Conservation (phyloP, 192 early-diverging fungal genomes). For the Spinellus fusiger region DNA sequence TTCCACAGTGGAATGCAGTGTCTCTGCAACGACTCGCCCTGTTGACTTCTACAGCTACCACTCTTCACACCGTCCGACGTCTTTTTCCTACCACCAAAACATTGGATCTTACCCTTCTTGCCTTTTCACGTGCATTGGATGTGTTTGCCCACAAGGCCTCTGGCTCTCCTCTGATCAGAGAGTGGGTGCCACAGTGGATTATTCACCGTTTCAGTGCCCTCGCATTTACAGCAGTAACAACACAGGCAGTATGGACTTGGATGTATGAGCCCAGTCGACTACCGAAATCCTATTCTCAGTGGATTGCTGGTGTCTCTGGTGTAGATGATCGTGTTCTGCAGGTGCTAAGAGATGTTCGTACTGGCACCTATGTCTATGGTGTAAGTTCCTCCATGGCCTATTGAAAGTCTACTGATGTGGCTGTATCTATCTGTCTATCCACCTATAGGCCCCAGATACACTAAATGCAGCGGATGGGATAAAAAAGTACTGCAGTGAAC, state of each 20-base stretch:
- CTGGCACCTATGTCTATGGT: conserved; percentile 33
- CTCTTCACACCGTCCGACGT: conserved; percentile 36
- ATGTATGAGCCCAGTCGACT: conserved; percentile 45
- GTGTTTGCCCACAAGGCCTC: conserved; percentile 38
- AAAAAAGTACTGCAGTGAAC: conserved; percentile 12
- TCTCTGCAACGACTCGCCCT: background rate
- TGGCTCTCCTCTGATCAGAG: conserved; percentile 25
- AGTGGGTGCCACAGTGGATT: conserved; percentile 37
- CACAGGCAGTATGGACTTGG: conserved; percentile 62
- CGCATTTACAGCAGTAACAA: conserved; percentile 46
- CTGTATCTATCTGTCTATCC: background rate
- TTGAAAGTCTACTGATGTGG: background rate
- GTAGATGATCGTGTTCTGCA: conserved; percentile 51
- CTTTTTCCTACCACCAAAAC: conserved; percentile 34
- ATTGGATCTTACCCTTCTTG: conserved; percentile 52
- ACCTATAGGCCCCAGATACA: too few relatives aligned
- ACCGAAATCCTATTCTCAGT: conserved; percentile 50
- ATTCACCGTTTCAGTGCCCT: conserved; percentile 39
- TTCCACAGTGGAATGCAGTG: background rate
- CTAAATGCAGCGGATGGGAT: background rate
- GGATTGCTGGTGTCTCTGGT: conserved; percentile 52
- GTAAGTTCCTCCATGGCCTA: background rate
- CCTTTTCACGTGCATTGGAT: conserved; percentile 45
- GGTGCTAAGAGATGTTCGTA: conserved; percentile 36
- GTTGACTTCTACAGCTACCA: conserved; percentile 32